Evolutionary conservation across 495 filamentous ascomycete genomes (phyloP).

Genomic region (Sabuloglossum arenarium): DNA sequence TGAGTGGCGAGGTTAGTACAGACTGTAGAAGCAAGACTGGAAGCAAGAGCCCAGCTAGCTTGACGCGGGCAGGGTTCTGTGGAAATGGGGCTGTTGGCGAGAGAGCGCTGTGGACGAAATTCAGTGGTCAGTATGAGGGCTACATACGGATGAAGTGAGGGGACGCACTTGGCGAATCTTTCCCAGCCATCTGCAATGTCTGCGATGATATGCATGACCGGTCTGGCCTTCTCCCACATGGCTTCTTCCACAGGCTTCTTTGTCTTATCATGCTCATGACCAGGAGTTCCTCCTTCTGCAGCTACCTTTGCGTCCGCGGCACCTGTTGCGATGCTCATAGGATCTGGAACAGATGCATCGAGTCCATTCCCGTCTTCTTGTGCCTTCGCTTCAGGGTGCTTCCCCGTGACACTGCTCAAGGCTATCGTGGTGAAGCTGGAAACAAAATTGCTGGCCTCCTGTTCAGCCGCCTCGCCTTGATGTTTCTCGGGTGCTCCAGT

Average conservation of each 20-base stretch:
- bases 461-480: conserved; percentile 71
- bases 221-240: conserved; percentile 55
- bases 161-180: conserved; percentile 48
- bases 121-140: no score
- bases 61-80: conserved; percentile 34
- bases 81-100: conserved; percentile 65
- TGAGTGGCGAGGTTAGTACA: conserved; percentile 48
- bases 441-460: conserved; percentile 66
- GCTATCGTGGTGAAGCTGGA: conserved; percentile 55
- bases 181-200: conserved; percentile 67
- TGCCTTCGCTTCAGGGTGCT: conserved; percentile 23
- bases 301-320: conserved; percentile 38
- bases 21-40: conserved; percentile 35
- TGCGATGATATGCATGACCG: conserved; percentile 53
- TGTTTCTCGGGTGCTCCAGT: conserved; percentile 71
- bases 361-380: conserved; percentile 17
- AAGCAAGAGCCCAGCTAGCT: conserved; percentile 37
- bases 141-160: no score
- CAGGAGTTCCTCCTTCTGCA: conserved; percentile 23
- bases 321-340: conserved; percentile 29
- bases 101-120: conserved; percentile 30
- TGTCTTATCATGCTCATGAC: conserved; percentile 49
- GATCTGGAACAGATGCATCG: conserved; percentile 34
- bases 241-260: conserved; percentile 64
- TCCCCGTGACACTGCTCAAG: conserved; percentile 53